These are phyloP conservation scores for Quercus ilex DNA, from an alignment of 306 rosid genomes.

Conservation along the genomic window DNA sequence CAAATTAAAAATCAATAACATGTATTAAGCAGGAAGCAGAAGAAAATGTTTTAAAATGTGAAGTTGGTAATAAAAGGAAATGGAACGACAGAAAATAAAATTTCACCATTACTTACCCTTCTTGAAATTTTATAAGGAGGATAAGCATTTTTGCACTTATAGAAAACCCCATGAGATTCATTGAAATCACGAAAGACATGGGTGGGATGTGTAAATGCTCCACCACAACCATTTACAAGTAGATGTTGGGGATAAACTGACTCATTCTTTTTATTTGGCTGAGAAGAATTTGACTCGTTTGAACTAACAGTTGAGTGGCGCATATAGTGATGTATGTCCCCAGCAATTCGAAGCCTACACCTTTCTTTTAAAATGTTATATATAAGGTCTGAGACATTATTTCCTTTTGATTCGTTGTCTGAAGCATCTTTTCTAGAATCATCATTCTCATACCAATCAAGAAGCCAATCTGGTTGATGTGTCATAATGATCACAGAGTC, in stretches of 20 bases:
- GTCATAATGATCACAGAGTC: slow-evolving; percentile 88
- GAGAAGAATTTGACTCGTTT: slow-evolving; percentile 22
- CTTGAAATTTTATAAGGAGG: slow-evolving; percentile 81
- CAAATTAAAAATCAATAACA: slow-evolving; percentile 18
- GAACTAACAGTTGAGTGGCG: slow-evolving; percentile 74
- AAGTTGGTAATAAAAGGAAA: background rate
- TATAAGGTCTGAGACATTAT: slow-evolving; percentile 56
- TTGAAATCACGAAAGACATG: slow-evolving; percentile 74
- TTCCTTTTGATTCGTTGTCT: no score
- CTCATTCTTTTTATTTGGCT: background rate
- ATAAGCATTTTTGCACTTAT: slow-evolving; percentile 73
- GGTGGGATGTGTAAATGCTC: slow-evolving; percentile 96
- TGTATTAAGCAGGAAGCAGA: slow-evolving; percentile 47
- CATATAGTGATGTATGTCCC: slow-evolving; percentile 99
- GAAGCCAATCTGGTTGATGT: slow-evolving; percentile 93
- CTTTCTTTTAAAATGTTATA: slow-evolving; percentile 72
- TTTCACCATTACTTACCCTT: slow-evolving; percentile 43
- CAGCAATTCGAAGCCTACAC: slow-evolving; percentile 93
- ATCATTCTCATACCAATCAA: slow-evolving; percentile 82
- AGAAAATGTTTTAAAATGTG: slow-evolving; percentile 7
- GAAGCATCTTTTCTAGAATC: slow-evolving; percentile 63
- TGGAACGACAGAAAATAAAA: slow-evolving; percentile 4
- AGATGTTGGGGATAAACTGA: slow-evolving; percentile 72
- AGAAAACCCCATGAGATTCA: slow-evolving; percentile 46
- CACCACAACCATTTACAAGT: slow-evolving; percentile 95